Percentiles rank a stretch among this genome's conserved stretches.
Evolutionary conservation across 192 early-diverging fungal species (phyloP).

Genomic region (Obelidium mucronatum): DNA sequence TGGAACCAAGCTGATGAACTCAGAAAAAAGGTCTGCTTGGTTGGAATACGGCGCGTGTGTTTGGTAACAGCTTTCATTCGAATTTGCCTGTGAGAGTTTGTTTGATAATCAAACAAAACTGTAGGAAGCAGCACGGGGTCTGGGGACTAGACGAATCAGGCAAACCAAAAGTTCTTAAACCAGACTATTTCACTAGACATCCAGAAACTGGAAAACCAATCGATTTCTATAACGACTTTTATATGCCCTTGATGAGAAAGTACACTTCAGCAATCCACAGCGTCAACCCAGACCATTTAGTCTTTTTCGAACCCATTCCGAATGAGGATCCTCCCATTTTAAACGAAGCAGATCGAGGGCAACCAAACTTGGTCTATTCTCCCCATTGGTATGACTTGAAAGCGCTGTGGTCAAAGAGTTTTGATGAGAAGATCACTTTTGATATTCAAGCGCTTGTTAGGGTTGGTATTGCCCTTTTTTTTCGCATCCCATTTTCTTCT

Average conservation of each 20-base stretch:
- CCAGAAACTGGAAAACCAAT: slow-evolving; percentile 60
- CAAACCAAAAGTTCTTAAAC: slow-evolving; percentile 56
- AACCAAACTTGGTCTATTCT: slow-evolving; percentile 72
- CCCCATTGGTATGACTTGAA: slow-evolving; percentile 93
- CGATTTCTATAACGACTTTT: slow-evolving; percentile 75
- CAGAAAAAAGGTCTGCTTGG: slow-evolving; percentile 66
- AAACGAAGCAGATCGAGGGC: slow-evolving; percentile 32
- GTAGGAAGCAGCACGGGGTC: slow-evolving; percentile 73
- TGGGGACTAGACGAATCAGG: slow-evolving; percentile 67
- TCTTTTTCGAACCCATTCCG: slow-evolving; percentile 83
- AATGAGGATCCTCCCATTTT: slow-evolving; percentile 68
- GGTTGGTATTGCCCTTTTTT: slow-evolving; percentile 44
- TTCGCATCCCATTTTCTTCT: slow-evolving; percentile 1
- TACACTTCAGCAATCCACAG: slow-evolving; percentile 70
- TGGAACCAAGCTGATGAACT: slow-evolving; percentile 64
- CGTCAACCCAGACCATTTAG: slow-evolving; percentile 56
- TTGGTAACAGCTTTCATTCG: slow-evolving; percentile 70
- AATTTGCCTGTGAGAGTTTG: not conserved
- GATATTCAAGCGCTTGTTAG: slow-evolving; percentile 78
- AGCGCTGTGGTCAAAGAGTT: slow-evolving; percentile 55
- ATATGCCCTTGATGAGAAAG: slow-evolving; percentile 73
- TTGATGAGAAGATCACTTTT: slow-evolving; percentile 76
- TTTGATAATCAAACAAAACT: not conserved
- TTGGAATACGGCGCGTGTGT: slow-evolving; percentile 65
- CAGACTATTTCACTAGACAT: slow-evolving; percentile 74